Conservation (phyloP, 768 basidiomycete species). For the Hygrophoropsis aurantiaca region DNA sequence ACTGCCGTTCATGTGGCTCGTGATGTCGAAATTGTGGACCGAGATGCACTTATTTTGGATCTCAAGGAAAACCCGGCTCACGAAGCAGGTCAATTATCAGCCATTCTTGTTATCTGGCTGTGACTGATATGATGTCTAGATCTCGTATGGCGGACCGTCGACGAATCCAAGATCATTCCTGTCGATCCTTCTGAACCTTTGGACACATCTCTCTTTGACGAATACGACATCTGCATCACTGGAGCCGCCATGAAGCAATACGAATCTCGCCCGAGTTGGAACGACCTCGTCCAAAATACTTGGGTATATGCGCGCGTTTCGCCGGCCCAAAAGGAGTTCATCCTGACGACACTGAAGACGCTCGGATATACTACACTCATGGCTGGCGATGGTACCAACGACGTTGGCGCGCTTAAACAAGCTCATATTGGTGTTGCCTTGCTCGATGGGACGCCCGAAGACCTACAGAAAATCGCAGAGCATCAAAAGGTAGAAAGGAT, state of each 20-base stretch:
- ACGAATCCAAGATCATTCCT: conserved; percentile 85
- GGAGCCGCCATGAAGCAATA: conserved; percentile 92
- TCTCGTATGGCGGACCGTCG: conserved; percentile 91
- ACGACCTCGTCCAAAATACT: conserved; percentile 84
- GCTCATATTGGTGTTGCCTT: conserved; percentile 96
- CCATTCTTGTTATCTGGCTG: no score
- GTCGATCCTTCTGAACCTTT: conserved; percentile 80
- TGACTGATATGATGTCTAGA: conserved; percentile 44
- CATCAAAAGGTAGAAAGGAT: conserved; percentile 85
- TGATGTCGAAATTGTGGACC: conserved; percentile 96
- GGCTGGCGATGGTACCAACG: conserved; percentile 99
- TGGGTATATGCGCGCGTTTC: conserved; percentile 99
- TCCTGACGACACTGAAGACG: conserved; percentile 84
- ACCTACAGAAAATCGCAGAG: conserved; percentile 91
- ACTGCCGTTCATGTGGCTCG: conserved; percentile 95
- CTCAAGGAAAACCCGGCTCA: conserved; percentile 75
- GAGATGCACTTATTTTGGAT: conserved; percentile 92
- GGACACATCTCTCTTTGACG: conserved; percentile 72
- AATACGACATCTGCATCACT: conserved; percentile 96
- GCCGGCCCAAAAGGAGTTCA: conserved; percentile 92
- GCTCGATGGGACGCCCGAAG: conserved; percentile 87
- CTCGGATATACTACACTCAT: conserved; percentile 93
- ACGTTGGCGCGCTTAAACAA: conserved; percentile 97
- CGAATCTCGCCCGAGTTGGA: conserved; percentile 69
- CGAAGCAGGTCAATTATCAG: conserved; percentile 56